These are phyloP conservation scores for Cercospora sojina DNA, from an alignment of 2,329 filamentous ascomycete genomes.

Conservation along the genomic window DNA sequence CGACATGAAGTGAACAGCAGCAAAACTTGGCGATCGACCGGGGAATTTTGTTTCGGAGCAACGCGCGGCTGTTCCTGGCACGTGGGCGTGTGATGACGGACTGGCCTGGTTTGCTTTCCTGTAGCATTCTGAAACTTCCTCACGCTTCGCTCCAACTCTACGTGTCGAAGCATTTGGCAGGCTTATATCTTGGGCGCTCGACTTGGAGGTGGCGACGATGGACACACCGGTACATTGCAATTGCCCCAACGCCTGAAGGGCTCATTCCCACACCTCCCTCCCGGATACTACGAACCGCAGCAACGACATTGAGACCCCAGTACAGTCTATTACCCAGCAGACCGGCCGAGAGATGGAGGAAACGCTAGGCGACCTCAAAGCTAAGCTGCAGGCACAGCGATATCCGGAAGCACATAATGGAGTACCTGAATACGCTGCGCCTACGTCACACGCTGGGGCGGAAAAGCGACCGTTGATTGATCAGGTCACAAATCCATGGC, in stretches of 20 bases:
- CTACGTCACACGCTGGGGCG: conserved; percentile 13
- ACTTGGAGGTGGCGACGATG: background rate
- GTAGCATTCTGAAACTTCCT: background rate
- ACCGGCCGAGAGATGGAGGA: conserved; percentile 7
- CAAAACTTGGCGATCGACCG: background rate
- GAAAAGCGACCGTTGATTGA: conserved; percentile 29
- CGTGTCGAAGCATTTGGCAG: background rate
- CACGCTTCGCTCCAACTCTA: background rate
- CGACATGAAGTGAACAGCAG: background rate
- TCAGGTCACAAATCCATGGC: conserved; percentile 33
- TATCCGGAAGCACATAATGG: background rate
- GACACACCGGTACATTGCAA: background rate
- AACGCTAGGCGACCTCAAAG: conserved; percentile 12
- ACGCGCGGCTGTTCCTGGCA: background rate
- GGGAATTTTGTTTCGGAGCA: background rate
- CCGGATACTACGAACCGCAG: background rate
- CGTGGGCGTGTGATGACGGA: background rate
- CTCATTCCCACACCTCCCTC: background rate
- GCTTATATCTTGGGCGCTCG: background rate
- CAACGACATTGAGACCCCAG: background rate
- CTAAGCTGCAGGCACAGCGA: conserved; percentile 7
- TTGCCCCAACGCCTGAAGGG: background rate
- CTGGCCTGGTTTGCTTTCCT: background rate
- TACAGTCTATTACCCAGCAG: background rate
- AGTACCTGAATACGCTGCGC: background rate